Evolutionary conservation across 2,329 filamentous ascomycete genomes (phyloP).

Genomic region (Epichloe bromicola): DNA sequence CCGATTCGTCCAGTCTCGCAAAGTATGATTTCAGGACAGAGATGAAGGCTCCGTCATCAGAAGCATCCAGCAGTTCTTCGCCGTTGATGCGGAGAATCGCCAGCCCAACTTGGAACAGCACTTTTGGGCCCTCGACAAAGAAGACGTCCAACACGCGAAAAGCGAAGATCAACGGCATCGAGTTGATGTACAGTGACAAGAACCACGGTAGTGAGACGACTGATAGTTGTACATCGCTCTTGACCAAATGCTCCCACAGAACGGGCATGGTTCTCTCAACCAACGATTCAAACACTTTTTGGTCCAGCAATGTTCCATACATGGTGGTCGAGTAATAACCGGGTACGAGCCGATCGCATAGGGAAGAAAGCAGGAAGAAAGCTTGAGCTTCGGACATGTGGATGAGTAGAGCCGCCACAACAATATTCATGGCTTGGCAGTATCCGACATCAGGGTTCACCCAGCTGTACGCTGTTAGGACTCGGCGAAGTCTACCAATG

Average conservation of each 20-base stretch:
- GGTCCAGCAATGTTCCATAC: slow-evolving; percentile 94
- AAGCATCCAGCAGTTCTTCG: slow-evolving; percentile 83
- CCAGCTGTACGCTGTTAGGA: slow-evolving; percentile 97
- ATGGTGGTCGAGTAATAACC: slow-evolving; percentile 98
- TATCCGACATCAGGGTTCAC: slow-evolving; percentile 91
- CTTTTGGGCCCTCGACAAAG: slow-evolving; percentile 94
- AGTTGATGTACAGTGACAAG: slow-evolving; percentile 95
- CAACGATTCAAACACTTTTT: slow-evolving; percentile 92
- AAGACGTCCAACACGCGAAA: slow-evolving; percentile 96
- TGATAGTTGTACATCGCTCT: slow-evolving; percentile 91
- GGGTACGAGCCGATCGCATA: slow-evolving; percentile 86
- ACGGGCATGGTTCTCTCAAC: slow-evolving; percentile 99
- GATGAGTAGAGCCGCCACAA: slow-evolving; percentile 93
- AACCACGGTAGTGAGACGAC: slow-evolving; percentile 98
- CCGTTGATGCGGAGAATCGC: slow-evolving; percentile 97
- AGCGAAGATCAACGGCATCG: slow-evolving; percentile 95
- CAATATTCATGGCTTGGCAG: slow-evolving; percentile 99
- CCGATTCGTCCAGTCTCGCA: slow-evolving; percentile 81
- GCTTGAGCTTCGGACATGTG: slow-evolving; percentile 96
- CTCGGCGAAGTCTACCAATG: slow-evolving; percentile 75
- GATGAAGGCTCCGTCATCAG: slow-evolving; percentile 93
- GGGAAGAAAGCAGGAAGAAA: slow-evolving; percentile 80
- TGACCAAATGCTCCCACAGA: slow-evolving; percentile 94
- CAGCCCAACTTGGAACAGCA: slow-evolving; percentile 89
- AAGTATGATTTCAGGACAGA: slow-evolving; percentile 94